phyloP scores from a whole-genome alignment of 768 basidiomycete genomes.

The Exidia glandulosa region DNA sequence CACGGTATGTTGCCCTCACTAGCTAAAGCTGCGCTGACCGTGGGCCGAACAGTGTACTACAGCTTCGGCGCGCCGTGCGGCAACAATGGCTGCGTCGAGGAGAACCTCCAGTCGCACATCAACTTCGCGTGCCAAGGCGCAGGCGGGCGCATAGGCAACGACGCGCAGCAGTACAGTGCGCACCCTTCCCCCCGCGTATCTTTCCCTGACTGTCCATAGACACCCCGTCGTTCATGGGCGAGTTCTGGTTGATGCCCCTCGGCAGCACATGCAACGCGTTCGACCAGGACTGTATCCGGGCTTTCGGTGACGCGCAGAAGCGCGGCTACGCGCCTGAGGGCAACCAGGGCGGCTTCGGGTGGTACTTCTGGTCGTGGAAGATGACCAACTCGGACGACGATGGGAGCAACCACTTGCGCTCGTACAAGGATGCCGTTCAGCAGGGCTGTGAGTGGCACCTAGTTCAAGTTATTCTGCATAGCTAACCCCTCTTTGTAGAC shows the following conservation, averaged over 20 bases:
- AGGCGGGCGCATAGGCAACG: neutral
- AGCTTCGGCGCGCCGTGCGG: neutral
- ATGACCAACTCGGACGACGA: neutral
- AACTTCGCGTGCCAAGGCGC: neutral
- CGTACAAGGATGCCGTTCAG: neutral
- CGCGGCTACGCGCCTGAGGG: neutral
- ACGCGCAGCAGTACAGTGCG: neutral
- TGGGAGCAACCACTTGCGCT: neutral
- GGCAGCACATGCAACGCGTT: neutral
- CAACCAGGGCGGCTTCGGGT: neutral
- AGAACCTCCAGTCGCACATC: neutral
- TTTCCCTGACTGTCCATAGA: neutral
- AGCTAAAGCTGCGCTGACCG: neutral
- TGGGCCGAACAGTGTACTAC: neutral
- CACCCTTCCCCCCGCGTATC: neutral
- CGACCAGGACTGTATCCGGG: neutral
- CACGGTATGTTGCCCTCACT: neutral
- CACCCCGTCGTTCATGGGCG: neutral
- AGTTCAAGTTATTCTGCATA: too few species aligned
- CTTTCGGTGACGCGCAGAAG: neutral
- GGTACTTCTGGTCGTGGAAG: conserved; percentile 1
- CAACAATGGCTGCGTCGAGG: neutral
- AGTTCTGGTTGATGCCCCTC: neutral
- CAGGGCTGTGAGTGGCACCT: neutral
- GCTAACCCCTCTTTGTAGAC: neutral